Evolutionary conservation across 78 protist species (phyloP).

Genomic region (Dictyostelium capitatum): DNA sequence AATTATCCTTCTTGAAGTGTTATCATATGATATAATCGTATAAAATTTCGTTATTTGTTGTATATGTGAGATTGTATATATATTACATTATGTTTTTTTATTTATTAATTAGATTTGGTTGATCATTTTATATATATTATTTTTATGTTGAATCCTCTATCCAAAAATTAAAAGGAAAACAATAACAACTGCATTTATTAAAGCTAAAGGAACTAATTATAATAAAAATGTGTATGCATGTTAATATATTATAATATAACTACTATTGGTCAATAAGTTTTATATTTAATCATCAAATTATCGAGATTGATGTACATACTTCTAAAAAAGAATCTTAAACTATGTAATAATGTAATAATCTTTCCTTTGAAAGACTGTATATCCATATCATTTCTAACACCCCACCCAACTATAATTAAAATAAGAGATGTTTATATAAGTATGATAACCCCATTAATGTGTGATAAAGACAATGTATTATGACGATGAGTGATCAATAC

Average conservation of each 20-base stretch:
- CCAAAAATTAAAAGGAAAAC: conserved; percentile 53
- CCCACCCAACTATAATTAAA: conserved; percentile 61
- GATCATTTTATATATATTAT: neutral
- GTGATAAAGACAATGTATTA: neutral
- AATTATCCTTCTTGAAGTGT: no score
- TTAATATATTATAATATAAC: no score
- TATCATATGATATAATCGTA: no score
- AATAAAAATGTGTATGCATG: neutral
- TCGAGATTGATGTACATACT: neutral
- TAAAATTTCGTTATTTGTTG: neutral
- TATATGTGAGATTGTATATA: neutral
- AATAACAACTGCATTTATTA: conserved; percentile 34
- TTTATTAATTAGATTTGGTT: no score
- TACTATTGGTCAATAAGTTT: no score
- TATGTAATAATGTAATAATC: conserved; percentile 37
- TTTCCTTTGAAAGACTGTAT: conserved; percentile 42
- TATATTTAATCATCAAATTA: neutral
- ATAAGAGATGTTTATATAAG: neutral
- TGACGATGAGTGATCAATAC: neutral
- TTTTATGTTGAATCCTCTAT: neutral
- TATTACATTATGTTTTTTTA: no score
- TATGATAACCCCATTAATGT: neutral
- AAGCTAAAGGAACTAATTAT: conserved; percentile 33
- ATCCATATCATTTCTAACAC: conserved; percentile 54
- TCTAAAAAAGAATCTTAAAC: conserved; percentile 68